Conservation (phyloP, 108 stramenopile genomes). For the Tribonema minus region DNA sequence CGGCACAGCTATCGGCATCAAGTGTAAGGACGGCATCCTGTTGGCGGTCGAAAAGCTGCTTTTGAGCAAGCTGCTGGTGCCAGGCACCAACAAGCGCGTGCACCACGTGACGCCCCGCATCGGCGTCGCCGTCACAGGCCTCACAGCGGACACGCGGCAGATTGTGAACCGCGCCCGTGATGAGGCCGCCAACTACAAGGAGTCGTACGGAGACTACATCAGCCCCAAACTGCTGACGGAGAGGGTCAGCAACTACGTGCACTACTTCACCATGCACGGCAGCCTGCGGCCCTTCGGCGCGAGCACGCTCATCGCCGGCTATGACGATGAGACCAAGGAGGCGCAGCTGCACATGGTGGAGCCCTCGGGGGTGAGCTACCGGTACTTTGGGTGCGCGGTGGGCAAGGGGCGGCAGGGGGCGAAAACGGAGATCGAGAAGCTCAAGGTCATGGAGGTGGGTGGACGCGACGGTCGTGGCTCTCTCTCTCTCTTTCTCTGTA, state of each 20-base stretch:
- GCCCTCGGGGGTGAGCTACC: conserved; percentile 73
- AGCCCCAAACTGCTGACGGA: conserved; percentile 67
- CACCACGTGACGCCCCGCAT: conserved; percentile 22
- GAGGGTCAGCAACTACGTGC: conserved; percentile 82
- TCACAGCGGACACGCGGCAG: conserved; percentile 87
- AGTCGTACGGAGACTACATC: conserved; percentile 46
- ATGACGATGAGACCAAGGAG: conserved; percentile 76
- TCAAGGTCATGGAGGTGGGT: conserved; percentile 55
- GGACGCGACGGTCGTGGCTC: too few relatives aligned
- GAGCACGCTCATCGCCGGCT: conserved; percentile 71
- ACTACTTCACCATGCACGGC: conserved; percentile 96
- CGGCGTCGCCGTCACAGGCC: conserved; percentile 69
- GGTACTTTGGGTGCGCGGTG: conserved; percentile 87
- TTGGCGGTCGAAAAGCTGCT: conserved; percentile 90
- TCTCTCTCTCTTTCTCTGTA: too few relatives aligned
- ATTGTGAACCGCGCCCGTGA: conserved; percentile 81
- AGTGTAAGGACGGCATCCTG: conserved; percentile 91
- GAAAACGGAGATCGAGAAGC: conserved; percentile 98
- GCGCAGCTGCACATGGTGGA: conserved; percentile 86
- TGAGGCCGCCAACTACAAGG: conserved; percentile 76
- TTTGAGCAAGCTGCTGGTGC: conserved; percentile 80
- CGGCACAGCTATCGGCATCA: conserved; percentile 81
- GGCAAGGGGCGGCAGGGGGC: conserved; percentile 96
- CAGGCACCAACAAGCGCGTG: conserved; percentile 53
- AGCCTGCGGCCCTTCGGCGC: conserved; percentile 94